Base-by-base conservation (phyloP, 768 basidiomycete species). In the Phylloporus sp. region DNA sequence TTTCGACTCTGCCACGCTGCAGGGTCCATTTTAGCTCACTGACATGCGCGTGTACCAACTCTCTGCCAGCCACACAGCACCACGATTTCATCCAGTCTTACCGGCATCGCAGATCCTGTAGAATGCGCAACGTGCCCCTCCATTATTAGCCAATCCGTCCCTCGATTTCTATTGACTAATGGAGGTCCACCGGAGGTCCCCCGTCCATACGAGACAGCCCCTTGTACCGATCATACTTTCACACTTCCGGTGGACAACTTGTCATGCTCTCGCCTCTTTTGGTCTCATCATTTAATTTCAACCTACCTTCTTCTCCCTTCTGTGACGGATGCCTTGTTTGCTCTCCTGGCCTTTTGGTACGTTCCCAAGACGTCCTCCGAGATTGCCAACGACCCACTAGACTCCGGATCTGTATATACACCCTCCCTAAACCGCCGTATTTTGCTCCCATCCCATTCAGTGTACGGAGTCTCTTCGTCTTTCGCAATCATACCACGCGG, bases 231-330 rank as follows among this genome's bases (percentile, higher is more conserved):
- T 50, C 58, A n/a, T 65, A 41, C 44, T 47, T 27, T 61, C 64
- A 65, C 64, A 57, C 53, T 64, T 62, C 58, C 53, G 61, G 59
- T 61, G 59, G 51, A n/a, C 56, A 52, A 45, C 49, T 45, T 52
- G 56, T 64, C 62, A 48, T 45, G 40, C 55, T 54, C 47, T 58
- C 57, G 6, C 59, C 62, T 56, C 54, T 66, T 66, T 66, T 58
- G 53, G 58, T 57, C 32, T 59, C 64, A 66, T 65, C 59, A 59
- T 59, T 66, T 66, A 55, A 66, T 67, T 67, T 66, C 54, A 48
- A 55, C 29, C 52, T 13, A 32, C 47, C 58, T n/a, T 40, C 50
- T 56, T 64, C 58, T 62, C 49, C 32, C 64, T 66, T 66, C 66
- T 66, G 65, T 66, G 65, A 66, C 57, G 55, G 49, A 50, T 46